Evolutionary conservation across 2,329 filamentous ascomycete species (phyloP), one percentile per base, ranked within the genome.

Genomic region (Thelonectria rubi): DNA sequence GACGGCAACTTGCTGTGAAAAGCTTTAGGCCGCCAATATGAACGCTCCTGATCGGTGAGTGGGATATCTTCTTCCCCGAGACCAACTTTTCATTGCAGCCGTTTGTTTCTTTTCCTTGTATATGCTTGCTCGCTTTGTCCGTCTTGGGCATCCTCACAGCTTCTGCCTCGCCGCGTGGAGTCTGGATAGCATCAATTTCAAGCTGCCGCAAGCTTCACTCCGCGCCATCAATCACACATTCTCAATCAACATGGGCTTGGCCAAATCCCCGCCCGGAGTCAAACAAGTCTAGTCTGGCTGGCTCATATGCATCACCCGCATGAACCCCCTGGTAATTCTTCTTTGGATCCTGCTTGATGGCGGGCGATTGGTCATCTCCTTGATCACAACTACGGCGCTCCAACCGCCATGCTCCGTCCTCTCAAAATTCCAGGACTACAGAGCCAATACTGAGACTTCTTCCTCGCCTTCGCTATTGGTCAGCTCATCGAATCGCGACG

Each of bases 21-120:
- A 53, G 37, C 20, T 17, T 21, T 30, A 55, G 18, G 24, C 18
- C 17, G 61, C 9, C 65, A 81, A 68, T 26, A 86, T 86, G 84
- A 86, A 86, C 77, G 84, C 84, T 12, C 84, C 84, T 17, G 84
- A 86, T 72, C 78, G 84, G 84, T 86, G 67, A 75, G 83, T 77
- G 40, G 53, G 15, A 50, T 48, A 50, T 55, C 37, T 46, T 20
- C 49, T 32, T 39, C 9, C 18, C 12, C 9, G 6, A 37, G 34
- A 47, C 42, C 5, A 9, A 18, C 1, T 49, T 11, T 40, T 14
- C 10, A 8, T 56, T 30, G 17, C 30, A 37, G 46, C 21, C 24
- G 1, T 14, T 42, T 34, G 6, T 32, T 12, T 9, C 53, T 20
- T 24, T 56, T 42, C 11, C 15, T 17, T n/a, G 12, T 21, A 18